Conservation (phyloP, 768 basidiomycete genomes). For the Boletus subcaerulescens region DNA sequence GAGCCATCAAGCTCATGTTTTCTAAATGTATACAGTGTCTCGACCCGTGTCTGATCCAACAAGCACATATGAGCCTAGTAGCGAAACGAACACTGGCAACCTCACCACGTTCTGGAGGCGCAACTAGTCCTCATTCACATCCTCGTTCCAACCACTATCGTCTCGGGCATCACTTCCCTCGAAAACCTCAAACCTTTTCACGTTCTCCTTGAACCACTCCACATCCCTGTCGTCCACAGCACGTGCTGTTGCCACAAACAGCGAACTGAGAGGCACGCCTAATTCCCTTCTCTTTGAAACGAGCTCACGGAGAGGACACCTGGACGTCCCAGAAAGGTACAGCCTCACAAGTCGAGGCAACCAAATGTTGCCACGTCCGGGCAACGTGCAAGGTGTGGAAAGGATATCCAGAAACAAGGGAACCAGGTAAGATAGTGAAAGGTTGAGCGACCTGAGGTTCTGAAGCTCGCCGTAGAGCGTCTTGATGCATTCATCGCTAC, state of each 20-base stretch:
- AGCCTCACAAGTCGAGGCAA: background rate
- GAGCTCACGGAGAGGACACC: background rate
- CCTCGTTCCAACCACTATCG: too few relatives aligned
- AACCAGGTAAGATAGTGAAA: background rate
- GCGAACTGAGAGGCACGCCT: background rate
- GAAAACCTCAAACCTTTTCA: background rate
- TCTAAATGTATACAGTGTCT: too few relatives aligned
- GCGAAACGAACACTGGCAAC: too few relatives aligned
- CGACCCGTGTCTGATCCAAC: too few relatives aligned
- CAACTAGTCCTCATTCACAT: too few relatives aligned
- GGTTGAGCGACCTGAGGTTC: slow-evolving; percentile 42
- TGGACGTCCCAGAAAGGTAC: background rate
- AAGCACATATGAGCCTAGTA: too few relatives aligned
- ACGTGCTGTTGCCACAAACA: background rate
- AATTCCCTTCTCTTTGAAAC: background rate
- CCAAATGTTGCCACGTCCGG: background rate
- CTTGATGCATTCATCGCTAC: slow-evolving; percentile 29
- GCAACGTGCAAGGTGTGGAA: background rate
- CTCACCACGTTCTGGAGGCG: too few relatives aligned
- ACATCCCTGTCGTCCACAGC: background rate
- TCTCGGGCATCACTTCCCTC: too few relatives aligned
- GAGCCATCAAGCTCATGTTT: too few relatives aligned
- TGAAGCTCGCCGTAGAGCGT: slow-evolving; percentile 45
- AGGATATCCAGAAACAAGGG: background rate
- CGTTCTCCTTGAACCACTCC: background rate